A percentile compares a stretch with the other conserved stretches of the same genome.
These are phyloP conservation scores for Sambucus nigra DNA, from an alignment of 129 eudicot genomes.

Conservation along the genomic window DNA sequence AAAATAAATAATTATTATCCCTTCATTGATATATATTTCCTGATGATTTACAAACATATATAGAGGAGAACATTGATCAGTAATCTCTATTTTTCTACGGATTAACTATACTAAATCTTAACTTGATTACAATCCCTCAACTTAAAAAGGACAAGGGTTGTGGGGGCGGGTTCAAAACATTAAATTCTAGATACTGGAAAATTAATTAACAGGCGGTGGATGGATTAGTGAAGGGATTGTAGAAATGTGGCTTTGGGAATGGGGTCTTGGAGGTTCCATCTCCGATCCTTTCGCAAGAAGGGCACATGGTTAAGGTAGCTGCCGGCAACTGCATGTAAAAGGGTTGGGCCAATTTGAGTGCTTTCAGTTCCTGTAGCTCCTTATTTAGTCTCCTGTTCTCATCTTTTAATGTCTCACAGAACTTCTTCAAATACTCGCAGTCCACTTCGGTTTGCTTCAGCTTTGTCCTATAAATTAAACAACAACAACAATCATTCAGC, in stretches of 20 bases:
- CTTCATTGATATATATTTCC: slow-evolving; percentile 3
- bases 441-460: slow-evolving; percentile 96
- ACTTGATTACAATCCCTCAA: slow-evolving; percentile 40
- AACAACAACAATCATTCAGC: background rate
- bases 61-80: background rate
- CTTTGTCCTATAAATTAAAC: slow-evolving; percentile 49
- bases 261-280: slow-evolving; percentile 23
- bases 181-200: background rate
- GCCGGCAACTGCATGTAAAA: slow-evolving; percentile 91
- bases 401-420: slow-evolving; percentile 74
- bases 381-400: slow-evolving; percentile 79
- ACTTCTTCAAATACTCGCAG: slow-evolving; percentile 79
- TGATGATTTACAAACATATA: slow-evolving; percentile 12
- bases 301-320: slow-evolving; percentile 92
- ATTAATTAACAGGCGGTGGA: slow-evolving; percentile 57
- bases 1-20: background rate
- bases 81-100: slow-evolving; percentile 20
- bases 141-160: slow-evolving; percentile 37
- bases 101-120: slow-evolving; percentile 14
- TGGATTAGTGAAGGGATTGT: slow-evolving; percentile 52
- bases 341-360: slow-evolving; percentile 46
- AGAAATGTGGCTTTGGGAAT: slow-evolving; percentile 44
- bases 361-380: slow-evolving; percentile 76
- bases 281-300: slow-evolving; percentile 65
- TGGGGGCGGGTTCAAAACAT: slow-evolving; percentile 10